Evolutionary conservation across 2,329 filamentous ascomycete genomes (phyloP), one percentile per base, ranked within the genome.

Genomic region (Phialophora verrucosa): DNA sequence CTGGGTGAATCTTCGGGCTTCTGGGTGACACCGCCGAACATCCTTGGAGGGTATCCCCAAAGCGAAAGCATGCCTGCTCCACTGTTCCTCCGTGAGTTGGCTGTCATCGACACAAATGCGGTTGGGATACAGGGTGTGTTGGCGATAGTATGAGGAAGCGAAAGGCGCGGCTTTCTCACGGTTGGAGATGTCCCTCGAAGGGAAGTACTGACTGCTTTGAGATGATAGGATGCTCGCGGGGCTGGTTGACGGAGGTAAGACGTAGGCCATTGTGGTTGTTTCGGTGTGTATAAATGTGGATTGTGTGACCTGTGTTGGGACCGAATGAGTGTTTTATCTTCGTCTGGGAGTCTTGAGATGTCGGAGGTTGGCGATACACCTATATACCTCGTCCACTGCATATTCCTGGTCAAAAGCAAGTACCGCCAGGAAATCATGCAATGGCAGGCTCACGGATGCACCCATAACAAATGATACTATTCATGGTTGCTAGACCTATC

Each of bases 41-140:
- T 65, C 65, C 12, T 31, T 63, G 12, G 54, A 66, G 4, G 68
- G 65, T 12, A 70, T 59, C 11, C 68, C 68, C 29, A 70, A 50
- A 17, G 65, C 58, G 27, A 70, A 70, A 2, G 68, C 65, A 23
- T 63, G 59, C 35, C 61, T 50, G 23, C 58, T 63, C 68, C 68
- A 70, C 20, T 27, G 23, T 29, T 70, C 65, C 7, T 66, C 63
- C 27, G 63, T 44, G 23, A 70, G 59, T 12, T 59, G 31, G 20
- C 23, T 38, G 49, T 61, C 58, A 3, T 58, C 54, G 12, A 69
- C 27, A 8, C 51, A 60, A 27, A 70, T 64, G 35, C 62, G 55
- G 51, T 70, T 68, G n/a, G 56, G 62, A 12, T 53, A 12, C 14
- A 67, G 55, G 10, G 55, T 66, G 35, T 66, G 51, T 31, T 59